A percentile compares a stretch with the other conserved stretches of the same genome.
These are phyloP conservation scores for Flueggea neowawraea DNA, from an alignment of 441 rosid genomes.

Conservation along the genomic window DNA sequence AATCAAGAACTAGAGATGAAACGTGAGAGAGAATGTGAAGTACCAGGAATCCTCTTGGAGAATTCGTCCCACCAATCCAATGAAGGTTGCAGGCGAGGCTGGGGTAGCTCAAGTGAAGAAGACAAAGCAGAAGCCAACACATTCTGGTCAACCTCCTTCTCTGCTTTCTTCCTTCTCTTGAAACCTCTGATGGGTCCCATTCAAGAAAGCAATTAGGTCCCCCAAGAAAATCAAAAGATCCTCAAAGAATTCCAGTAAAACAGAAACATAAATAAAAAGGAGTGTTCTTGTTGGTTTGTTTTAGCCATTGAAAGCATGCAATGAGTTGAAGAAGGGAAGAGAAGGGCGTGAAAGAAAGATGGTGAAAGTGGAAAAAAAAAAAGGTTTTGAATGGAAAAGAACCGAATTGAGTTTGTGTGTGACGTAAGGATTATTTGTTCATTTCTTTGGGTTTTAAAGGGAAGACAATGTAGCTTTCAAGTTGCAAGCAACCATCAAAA, in stretches of 20 bases:
- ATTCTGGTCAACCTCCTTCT: slow-evolving; percentile 69
- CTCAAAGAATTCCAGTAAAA: neutral
- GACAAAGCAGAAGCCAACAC: slow-evolving; percentile 33
- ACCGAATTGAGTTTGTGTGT: no score
- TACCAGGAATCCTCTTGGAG: slow-evolving; percentile 69
- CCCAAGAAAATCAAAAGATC: slow-evolving; percentile 11
- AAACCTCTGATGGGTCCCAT: slow-evolving; percentile 73
- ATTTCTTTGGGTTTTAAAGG: no score
- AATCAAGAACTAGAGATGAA: neutral
- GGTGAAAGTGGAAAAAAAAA: no score
- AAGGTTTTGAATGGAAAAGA: no score
- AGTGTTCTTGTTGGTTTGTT: slow-evolving; percentile 13
- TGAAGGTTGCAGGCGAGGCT: slow-evolving; percentile 5
- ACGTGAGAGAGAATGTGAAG: neutral
- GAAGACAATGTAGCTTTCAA: no score
- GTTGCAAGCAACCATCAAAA: no score
- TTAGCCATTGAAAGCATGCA: slow-evolving; percentile 16
- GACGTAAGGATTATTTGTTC: no score
- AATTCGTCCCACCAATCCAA: slow-evolving; percentile 78
- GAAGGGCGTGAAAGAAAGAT: no score
- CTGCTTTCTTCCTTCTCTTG: slow-evolving; percentile 55
- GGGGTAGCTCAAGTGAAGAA: slow-evolving; percentile 26
- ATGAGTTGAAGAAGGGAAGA: no score
- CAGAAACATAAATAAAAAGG: neutral
- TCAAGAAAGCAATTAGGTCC: slow-evolving; percentile 1